Evolutionary conservation across 306 rosid species (phyloP).

Genomic region (Glycine soja): DNA sequence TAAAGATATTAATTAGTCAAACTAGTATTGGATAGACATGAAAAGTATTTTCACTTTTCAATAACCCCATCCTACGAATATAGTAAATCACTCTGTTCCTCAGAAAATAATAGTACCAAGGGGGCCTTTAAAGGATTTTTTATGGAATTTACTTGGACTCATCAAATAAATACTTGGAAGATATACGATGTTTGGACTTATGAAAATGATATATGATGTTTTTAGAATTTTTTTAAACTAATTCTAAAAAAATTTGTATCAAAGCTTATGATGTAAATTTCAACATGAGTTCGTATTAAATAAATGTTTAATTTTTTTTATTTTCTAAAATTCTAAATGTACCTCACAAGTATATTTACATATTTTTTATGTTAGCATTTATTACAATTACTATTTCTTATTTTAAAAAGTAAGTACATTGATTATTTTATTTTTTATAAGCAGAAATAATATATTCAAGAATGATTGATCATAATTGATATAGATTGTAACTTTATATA

Average conservation of each 20-base stretch:
- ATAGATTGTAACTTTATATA: neutral
- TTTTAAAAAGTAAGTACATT: neutral
- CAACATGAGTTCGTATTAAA: neutral
- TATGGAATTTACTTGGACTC: neutral
- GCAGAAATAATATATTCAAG: neutral
- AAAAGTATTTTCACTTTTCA: conserved; percentile 6
- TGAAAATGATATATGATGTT: neutral
- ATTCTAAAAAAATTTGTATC: neutral
- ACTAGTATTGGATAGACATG: neutral
- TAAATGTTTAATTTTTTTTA: neutral
- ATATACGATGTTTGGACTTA: neutral
- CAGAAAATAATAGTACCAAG: neutral
- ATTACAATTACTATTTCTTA: neutral
- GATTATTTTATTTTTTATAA: neutral
- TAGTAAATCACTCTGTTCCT: neutral
- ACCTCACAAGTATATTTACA: neutral
- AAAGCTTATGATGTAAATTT: neutral
- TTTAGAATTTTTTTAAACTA: neutral
- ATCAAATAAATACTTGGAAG: too few species aligned
- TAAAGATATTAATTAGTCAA: neutral
- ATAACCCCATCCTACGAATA: neutral
- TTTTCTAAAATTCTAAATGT: neutral
- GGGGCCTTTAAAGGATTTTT: neutral
- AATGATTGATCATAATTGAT: neutral
- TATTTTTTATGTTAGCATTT: neutral